Evolutionary conservation across 2,329 filamentous ascomycete genomes (phyloP).

Genomic region (Triangularia verruculosa): DNA sequence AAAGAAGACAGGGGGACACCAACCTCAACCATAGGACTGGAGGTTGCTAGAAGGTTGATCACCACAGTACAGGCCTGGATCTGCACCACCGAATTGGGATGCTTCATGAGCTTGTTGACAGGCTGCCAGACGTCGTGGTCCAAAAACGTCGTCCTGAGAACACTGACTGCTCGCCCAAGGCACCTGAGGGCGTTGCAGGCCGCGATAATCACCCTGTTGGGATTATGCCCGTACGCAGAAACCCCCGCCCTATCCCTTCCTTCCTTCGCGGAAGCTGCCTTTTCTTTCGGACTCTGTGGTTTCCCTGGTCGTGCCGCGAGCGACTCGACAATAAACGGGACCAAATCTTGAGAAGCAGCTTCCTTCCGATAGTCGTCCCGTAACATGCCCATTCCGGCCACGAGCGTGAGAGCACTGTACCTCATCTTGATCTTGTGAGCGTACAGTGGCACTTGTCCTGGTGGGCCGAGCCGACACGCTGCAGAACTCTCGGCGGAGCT

Average conservation of each 20-base stretch:
- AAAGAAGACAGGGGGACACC: conserved; percentile 34
- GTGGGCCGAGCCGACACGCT: conserved; percentile 53
- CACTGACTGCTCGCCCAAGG: conserved; percentile 78
- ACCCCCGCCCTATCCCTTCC: conserved; percentile 25
- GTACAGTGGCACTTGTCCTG: conserved; percentile 58
- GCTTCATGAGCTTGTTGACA: conserved; percentile 70
- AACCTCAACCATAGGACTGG: conserved; percentile 88
- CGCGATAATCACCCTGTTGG: conserved; percentile 73
- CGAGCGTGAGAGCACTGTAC: conserved; percentile 70
- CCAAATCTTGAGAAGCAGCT: conserved; percentile 76
- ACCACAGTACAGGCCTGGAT: conserved; percentile 81
- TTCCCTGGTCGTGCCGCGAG: conserved; percentile 57
- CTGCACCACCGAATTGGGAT: conserved; percentile 74
- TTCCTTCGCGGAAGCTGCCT: conserved; percentile 34
- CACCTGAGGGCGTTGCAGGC: conserved; percentile 80
- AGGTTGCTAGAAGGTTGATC: conserved; percentile 81
- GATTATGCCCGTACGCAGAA: conserved; percentile 63
- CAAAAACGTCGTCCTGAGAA: conserved; percentile 80
- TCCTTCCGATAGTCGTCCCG: conserved; percentile 82
- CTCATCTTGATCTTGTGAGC: conserved; percentile 73
- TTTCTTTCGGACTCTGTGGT: conserved; percentile 44
- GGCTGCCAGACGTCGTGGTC: conserved; percentile 80
- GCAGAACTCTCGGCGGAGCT: conserved; percentile 24
- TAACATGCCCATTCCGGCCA: conserved; percentile 77
- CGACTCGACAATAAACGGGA: conserved; percentile 80